Conservation (phyloP, 257 asterid genomes). For the Scutellaria minor region DNA sequence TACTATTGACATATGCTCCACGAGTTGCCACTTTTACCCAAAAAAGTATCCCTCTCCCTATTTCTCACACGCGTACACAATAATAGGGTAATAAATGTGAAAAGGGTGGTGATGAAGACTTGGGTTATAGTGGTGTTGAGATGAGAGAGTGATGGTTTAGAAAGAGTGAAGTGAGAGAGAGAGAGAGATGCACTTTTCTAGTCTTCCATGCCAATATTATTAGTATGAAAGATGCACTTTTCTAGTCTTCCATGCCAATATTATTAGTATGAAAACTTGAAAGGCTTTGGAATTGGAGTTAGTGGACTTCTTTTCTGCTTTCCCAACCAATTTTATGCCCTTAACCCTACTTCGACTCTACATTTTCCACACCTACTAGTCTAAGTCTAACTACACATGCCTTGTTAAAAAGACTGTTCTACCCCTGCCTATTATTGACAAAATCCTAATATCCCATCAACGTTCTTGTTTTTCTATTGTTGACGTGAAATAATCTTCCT, state of each 20-base stretch:
- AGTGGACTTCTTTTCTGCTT: slow-evolving; percentile 34
- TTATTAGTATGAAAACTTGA: slow-evolving; percentile 1
- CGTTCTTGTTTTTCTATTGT: too few species aligned
- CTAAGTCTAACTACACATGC: too few species aligned
- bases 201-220: slow-evolving; percentile 17
- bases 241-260: slow-evolving; percentile 22
- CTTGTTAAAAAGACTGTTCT: too few species aligned
- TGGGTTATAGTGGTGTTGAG: background rate
- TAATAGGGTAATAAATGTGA: slow-evolving; percentile 35
- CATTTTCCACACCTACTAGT: too few species aligned
- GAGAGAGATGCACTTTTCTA: background rate
- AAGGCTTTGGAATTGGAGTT: slow-evolving; percentile 40
- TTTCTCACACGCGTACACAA: background rate
- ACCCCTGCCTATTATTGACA: too few species aligned
- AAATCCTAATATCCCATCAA: too few species aligned
- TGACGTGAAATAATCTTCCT: too few species aligned
- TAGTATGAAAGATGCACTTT: background rate
- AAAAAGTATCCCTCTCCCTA: background rate
- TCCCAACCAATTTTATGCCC: slow-evolving; percentile 41
- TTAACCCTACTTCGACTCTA: too few species aligned
- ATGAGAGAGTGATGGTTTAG: background rate
- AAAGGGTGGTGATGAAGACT: slow-evolving; percentile 33
- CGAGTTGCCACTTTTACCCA: background rate
- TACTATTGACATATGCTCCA: too few species aligned
- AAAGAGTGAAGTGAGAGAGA: slow-evolving; percentile 2